Base-by-base conservation (phyloP, 495 filamentous ascomycete genomes). In the Trypethelium eluteriae region DNA sequence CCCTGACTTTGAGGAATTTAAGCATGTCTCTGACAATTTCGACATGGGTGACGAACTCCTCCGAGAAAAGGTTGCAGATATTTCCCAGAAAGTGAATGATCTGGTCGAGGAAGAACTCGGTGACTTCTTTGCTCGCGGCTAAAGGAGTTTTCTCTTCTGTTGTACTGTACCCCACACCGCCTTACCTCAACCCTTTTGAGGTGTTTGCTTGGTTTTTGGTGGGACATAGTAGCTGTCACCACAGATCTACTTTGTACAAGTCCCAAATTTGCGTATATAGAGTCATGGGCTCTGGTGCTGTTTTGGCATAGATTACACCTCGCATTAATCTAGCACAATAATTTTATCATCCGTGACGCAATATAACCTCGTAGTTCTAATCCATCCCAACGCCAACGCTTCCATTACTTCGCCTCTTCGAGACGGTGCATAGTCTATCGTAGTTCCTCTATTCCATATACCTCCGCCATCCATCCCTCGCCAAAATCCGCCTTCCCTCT, bases 391-490 rank as follows among this genome's bases (percentile, higher is more conserved):
- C 25, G 25, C 25, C 25, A 25, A 25, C 25, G 25, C 25, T 25
- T 25, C 25, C 25, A 25, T 25, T 25, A 25, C 25, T 25, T 44
- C 14, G 7, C 7, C 41, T 44, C 14, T 44, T 44, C 7, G 41
- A 44, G 14, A 7, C 41, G 41, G 7, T 44, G 41, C 14, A 14
- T 14, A 14, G 41, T 7, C 0, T 7, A 44, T 25, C 56, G 25
- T 61, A 10, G 56, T 32, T 12, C 5, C 5, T 36, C 32, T 59
- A 59, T 10, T 59, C 53, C 57, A 94, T 77, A 78, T 93, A 96
- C 74, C 85, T 79, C 77, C 89, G 92, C 90, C 91, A 96, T 3
- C 90, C 91, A 66, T 89, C 86, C 71, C 88, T 81, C 3, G 85
- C 72, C 68, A 87, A 81, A 57, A 80, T 77, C 56, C 84, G 78